Evolutionary conservation across 129 eudicot species (phyloP), one percentile per base, ranked within the genome.

Genomic region (Flaveria robusta): DNA sequence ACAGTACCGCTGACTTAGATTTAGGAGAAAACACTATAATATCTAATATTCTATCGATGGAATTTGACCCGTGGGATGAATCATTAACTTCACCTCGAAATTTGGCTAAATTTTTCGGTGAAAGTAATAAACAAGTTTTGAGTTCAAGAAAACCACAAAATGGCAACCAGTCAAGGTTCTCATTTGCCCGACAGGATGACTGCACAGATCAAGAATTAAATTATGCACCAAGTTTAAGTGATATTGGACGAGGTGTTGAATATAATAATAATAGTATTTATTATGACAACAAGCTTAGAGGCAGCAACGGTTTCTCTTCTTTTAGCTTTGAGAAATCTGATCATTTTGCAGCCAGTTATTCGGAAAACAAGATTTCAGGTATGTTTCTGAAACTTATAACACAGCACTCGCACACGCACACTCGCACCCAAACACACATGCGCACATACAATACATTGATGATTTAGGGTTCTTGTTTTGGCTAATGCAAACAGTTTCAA

Each of bases 141-240:
- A 76, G 70, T 79, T 82, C 96, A 6, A 81, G 89, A 81, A 95
- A 85, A 89, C 55, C 79, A 37, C 91, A 85, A 49, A 84, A 34
- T 66, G 83, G 79, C 85, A 84, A 77, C 75, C 97, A 95, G 37
- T 95, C 99, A 47, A 87, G 97, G 77, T 95, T 95, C 79, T 91
- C 94, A 7, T 95, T 95, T 86, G 99, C 99, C 20, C 87, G 99
- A 84, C 95, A 88, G 74, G 94, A 89, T 19, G 89, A 90, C 51
- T 68, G 56, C 70, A 60, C 70, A n/a, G 86, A 82, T 54, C 85
- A 73, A 59, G 77, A 78, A 41, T 83, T 87, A 37, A 81, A 84
- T 75, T 65, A 54, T 52, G 76, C 73, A 27, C 78, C 78, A 41
- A 77, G 83, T 81, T 60, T 83, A 5, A 73, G 68, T 63, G 85